Base-by-base conservation (phyloP, 306 rosid species). In the Ammopiptanthus mongolicus region DNA sequence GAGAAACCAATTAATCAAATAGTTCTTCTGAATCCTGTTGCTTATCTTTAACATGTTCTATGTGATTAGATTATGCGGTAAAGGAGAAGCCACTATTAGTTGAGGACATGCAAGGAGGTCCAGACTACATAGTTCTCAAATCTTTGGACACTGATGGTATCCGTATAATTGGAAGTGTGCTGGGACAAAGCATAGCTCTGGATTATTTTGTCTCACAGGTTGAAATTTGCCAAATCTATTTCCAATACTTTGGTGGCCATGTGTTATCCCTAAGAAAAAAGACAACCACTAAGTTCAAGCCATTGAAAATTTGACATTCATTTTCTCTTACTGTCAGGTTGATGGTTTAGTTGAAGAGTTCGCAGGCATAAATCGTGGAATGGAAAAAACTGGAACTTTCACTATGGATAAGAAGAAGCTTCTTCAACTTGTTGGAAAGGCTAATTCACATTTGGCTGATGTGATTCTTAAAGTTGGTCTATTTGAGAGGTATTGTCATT, bases 171-270 rank as follows among this genome's bases (percentile, higher is more conserved):
- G 97, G 97, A 75, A 95, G 97, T 73, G 99, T 95, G 31, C 84
- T 95, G 23, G 97, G 99, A 72, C 99, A 92, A 88, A 95, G 99
- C 80, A 95, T 92, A 86, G 99, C 97, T 56, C 89, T 95, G 80
- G 99, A 95, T 82, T 95, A 95, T 85, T 92, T 95, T 84, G 97
- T 95, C 69, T 95, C 99, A 4, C 99, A 95, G 97, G 99, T 92
- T 68, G 70, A 33, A 69, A 73, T 57, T 29, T 13, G 68, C 11
- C 44, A 57, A 39, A 65, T 55, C 28, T 23, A 33, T 31, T 64
- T 68, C 56, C 25, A 34, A 17, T 44, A 79, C 9, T 42, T 25
- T 65, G 73, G 5, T 33, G 17, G 21, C 55, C 29, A 76, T 39
- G 59, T 74, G 22, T 53, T 50, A 71, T 42, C 65, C 15, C 13